A percentile compares a stretch with the other conserved stretches of the same genome.
phyloP scores from a whole-genome alignment of 169 alveolate species.

The Cryptosporidium canis region DNA sequence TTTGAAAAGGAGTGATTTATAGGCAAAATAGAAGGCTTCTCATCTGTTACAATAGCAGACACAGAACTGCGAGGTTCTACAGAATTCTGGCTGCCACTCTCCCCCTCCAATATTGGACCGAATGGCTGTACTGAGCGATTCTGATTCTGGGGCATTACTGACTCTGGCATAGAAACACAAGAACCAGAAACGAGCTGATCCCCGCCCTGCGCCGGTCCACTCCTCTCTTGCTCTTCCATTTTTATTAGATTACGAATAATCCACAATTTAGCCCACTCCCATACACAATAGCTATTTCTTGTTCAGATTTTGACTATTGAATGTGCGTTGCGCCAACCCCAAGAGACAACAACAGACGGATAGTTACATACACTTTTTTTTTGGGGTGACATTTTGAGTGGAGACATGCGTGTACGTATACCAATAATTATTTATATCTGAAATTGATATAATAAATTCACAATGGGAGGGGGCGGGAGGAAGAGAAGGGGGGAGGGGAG shows the following conservation, averaged over 20 bases:
- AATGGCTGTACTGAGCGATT: conserved; percentile 16
- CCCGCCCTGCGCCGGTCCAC: neutral
- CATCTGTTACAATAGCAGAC: neutral
- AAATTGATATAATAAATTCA: conserved; percentile 28
- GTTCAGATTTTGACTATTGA: conserved; percentile 69
- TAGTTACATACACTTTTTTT: conserved; percentile 73
- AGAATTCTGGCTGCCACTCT: neutral
- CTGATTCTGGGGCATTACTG: conserved; percentile 33
- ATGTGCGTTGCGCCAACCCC: conserved; percentile 74
- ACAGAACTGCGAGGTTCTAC: neutral
- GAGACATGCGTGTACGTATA: conserved; percentile 33
- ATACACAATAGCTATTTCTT: conserved; percentile 62
- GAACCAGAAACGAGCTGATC: conserved; percentile 13
- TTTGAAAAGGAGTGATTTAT: conserved; percentile 36
- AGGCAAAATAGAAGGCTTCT: neutral
- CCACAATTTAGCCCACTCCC: conserved; percentile 68
- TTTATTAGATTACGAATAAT: neutral
- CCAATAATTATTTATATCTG: conserved; percentile 44
- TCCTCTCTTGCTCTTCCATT: conserved; percentile 45
- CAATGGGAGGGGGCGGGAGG: neutral
- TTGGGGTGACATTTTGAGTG: conserved; percentile 63
- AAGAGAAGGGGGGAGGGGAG: too few species aligned
- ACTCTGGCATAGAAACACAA: neutral
- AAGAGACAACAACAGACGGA: conserved; percentile 74
- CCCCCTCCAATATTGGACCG: neutral